Evolutionary conservation across 768 basidiomycete species (phyloP), one percentile per base, ranked within the genome.

Genomic region (Tricholoma furcatifolium): DNA sequence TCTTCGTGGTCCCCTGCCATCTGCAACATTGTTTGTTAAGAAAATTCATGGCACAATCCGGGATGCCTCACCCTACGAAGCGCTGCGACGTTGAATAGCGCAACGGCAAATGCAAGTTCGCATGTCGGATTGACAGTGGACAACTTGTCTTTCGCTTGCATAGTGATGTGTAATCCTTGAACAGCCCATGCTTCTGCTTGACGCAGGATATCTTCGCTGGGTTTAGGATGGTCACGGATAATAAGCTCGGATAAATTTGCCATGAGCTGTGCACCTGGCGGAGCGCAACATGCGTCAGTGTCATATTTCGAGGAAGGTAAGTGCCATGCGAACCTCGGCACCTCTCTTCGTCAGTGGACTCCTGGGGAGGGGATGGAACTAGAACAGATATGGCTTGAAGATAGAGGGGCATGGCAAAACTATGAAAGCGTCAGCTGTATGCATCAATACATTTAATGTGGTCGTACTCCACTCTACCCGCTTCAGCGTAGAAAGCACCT

Each of bases 361-460:
- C 63, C 51, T 66, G 61, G 1, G 74, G 70, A n/a, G 73, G 50
- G 2, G 74, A 72, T 3, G 82, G 83, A 14, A 87, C 70, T 42
- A 88, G 74, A 18, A 87, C 68, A 0, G 81, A 79, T 41, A 85
- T 75, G 7, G 85, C 83, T 55, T 84, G 84, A 9, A 86, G 70
- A 65, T 88, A 88, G 5, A 88, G 73, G 2, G 80, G 78, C 60
- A 84, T 70, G 0, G 87, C 85, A 57, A 78, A 84, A 20, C 87
- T 88, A 45, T 15, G 35, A 3, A 43, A 17, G 23, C 15, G 43
- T 63, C 35, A 62, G 41, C 7, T 49, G 24, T 42, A 17, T 23
- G 15, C 14, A n/a, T 34, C 41, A 15, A 23, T 23, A 3, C n/a
- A 4, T 36, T 23, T 15, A 8, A 47, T 14, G 23, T 27, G 27